Conservation (phyloP, 768 basidiomycete species). For the Mycena rosella region DNA sequence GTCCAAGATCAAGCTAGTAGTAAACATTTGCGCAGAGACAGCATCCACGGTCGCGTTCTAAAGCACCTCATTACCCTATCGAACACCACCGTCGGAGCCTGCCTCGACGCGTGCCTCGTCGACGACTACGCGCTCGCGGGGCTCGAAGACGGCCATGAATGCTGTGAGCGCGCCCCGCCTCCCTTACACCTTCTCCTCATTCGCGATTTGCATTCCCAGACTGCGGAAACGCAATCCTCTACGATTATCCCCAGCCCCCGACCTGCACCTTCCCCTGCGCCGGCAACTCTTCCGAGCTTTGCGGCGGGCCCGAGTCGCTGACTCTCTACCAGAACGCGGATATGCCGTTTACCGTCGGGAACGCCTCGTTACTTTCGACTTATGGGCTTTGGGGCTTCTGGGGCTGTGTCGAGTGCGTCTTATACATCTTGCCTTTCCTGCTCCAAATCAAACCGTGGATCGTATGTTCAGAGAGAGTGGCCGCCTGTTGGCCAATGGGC, state of each 20-base stretch:
- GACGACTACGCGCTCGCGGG: slow-evolving; percentile 10
- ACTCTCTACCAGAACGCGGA: not conserved
- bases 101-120: slow-evolving; percentile 5
- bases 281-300: not conserved
- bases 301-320: not conserved
- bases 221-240: not conserved
- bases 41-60: not conserved
- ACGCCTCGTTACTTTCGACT: not conserved
- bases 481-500: not conserved
- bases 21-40: not conserved
- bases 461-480: not conserved
- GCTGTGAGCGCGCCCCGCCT: not conserved
- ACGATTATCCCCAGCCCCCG: not conserved
- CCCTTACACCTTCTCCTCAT: not conserved
- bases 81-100: slow-evolving; percentile 3
- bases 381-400: not conserved
- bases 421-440: not conserved
- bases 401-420: not conserved
- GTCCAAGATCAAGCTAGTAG: too few species aligned
- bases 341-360: not conserved
- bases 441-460: not conserved
- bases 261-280: not conserved
- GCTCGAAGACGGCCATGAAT: slow-evolving; percentile 4
- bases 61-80: not conserved
- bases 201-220: not conserved